Evolutionary conservation across 169 alveolate species (phyloP), one percentile per base, ranked within the genome.

Genomic region (Cryptosporidium andersoni): DNA sequence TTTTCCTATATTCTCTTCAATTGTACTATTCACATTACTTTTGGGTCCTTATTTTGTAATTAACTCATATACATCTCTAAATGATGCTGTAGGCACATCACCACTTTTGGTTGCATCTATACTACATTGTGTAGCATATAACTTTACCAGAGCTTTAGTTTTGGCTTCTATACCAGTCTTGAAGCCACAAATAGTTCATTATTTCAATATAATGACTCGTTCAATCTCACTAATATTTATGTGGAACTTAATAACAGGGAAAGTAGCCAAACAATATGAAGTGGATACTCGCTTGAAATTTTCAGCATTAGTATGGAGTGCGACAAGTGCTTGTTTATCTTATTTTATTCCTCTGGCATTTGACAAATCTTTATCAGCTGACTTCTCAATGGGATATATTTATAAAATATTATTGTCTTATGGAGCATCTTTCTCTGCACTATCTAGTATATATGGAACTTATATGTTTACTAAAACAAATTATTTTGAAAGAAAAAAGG

Each of bases 1-100:
- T 37, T 74, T 74, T 74, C 85, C 85, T 11, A 63, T 74, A 39
- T 74, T 74, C 60, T 74, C 85, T 12, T 66, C 74, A 43, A 48
- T 74, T 25, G 47, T 68, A n/a, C 37, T 74, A 43, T 47, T 74
- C 37, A 40, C 60, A 74, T 14, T 62, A 11, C 48, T 74, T 14
- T 34, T 74, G 39, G 85, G 85, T 2, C 85, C 85, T 12, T 74
- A 74, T 43, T 74, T 58, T 49, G 43, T 62, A 74, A 58, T 74
- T 7, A 58, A 74, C 36, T 58, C 39, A 47, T 34, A 47, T 8
- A 45, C 74, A 5, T 58, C 4, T 6, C 40, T 60, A 9, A 58
- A 42, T 8, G 85, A 74, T 25, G 60, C 85, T 0, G 36, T 68
- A n/a, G 85, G 85, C 16, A 55, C 67, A 3, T 58, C 55, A 3